These are phyloP conservation scores for Aspergillus ruber DNA, from an alignment of 2,329 filamentous ascomycete species.

Conservation along the genomic window DNA sequence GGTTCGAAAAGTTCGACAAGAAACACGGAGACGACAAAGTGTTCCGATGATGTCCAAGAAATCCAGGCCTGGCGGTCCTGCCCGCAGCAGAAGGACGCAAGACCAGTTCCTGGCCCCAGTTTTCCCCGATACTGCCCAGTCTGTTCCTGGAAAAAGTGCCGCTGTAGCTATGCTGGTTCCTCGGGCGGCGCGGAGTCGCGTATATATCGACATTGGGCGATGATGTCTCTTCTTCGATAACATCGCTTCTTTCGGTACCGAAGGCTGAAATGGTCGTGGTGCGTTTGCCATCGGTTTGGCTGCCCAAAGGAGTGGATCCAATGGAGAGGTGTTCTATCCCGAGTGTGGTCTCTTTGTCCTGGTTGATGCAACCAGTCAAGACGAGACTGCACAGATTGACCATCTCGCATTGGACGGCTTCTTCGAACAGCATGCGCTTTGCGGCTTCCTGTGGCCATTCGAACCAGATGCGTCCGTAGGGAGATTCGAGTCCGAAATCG, in stretches of 20 bases:
- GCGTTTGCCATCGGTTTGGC: not conserved
- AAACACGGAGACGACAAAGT: conserved; percentile 18
- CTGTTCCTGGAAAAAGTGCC: conserved; percentile 1
- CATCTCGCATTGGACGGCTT: conserved; percentile 18
- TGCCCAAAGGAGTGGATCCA: not conserved
- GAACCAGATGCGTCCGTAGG: conserved; percentile 23
- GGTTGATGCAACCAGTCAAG: conserved; percentile 13
- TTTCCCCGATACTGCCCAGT: not conserved
- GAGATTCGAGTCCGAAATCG: conserved; percentile 14
- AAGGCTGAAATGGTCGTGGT: conserved; percentile 3
- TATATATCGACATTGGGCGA: conserved; percentile 4
- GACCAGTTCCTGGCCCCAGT: conserved; percentile 10
- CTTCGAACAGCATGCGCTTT: conserved; percentile 13
- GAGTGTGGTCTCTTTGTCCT: conserved; percentile 4
- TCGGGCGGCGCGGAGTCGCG: conserved; percentile 11
- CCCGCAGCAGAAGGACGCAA: conserved; percentile 3
- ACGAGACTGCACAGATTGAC: conserved; percentile 15
- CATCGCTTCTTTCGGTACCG: conserved; percentile 1
- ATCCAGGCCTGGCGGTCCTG: conserved; percentile 1
- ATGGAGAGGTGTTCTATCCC: not conserved
- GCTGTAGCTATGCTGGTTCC: conserved; percentile 2
- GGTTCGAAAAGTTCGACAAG: conserved; percentile 2
- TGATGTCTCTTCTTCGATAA: not conserved
- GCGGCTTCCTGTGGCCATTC: conserved; percentile 18
- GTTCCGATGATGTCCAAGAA: conserved; percentile 11